Conservation (phyloP, 202 grass and related monocot genomes). For the Setaria viridis region DNA sequence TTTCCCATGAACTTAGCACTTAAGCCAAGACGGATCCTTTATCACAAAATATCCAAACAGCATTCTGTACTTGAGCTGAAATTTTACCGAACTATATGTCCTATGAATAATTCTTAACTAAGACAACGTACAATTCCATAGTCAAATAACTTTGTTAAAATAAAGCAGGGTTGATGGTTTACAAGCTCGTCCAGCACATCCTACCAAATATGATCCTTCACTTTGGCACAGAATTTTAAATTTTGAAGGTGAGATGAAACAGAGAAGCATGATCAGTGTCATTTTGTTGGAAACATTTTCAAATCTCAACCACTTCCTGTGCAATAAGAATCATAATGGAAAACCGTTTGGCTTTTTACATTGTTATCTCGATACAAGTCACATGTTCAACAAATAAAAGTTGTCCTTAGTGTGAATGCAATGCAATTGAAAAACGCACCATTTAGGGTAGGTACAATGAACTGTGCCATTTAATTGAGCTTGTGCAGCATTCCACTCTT, state of each 20-base stretch:
- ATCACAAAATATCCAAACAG: conserved; percentile 29
- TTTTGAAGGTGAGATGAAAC: not conserved
- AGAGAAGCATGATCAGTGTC: not conserved
- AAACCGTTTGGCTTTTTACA: not conserved
- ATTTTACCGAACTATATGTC: conserved; percentile 34
- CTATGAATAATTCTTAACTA: not conserved
- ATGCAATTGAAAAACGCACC: conserved; percentile 54
- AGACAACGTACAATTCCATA: not conserved
- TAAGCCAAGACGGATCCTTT: not conserved
- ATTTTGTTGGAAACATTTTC: conserved; percentile 32
- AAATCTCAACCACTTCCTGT: conserved; percentile 18
- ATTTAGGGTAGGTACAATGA: conserved; percentile 91
- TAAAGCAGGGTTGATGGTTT: conserved; percentile 15
- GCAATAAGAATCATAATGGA: conserved; percentile 5
- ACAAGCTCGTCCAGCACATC: conserved; percentile 13
- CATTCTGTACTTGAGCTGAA: conserved; percentile 10
- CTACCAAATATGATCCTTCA: conserved; percentile 23
- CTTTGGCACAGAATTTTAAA: conserved; percentile 6
- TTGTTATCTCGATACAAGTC: not conserved
- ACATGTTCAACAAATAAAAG: not conserved
- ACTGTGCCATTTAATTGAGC: conserved; percentile 95
- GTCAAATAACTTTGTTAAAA: conserved; percentile 3
- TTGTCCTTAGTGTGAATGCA: conserved; percentile 29
- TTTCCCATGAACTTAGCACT: conserved; percentile 15
- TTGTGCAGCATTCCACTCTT: conserved; percentile 96